Evolutionary conservation across 176 grass and related monocot species (phyloP), one percentile per base, ranked within the genome.

Genomic region (Ampelocalamus luodianensis): DNA sequence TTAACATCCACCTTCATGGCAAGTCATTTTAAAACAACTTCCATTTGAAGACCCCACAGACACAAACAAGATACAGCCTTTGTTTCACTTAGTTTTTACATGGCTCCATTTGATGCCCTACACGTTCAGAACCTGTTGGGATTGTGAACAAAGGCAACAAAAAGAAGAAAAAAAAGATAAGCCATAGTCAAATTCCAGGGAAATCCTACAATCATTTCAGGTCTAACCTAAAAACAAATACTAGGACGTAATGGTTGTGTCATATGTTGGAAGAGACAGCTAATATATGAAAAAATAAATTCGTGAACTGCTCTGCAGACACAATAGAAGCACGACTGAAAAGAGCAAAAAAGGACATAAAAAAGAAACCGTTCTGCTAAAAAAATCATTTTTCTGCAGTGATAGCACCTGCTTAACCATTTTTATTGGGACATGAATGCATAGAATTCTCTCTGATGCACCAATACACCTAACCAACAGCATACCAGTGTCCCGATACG

Each of bases 21-120:
- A 74, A 74, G 10, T 45, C 18, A 66, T 29, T 29, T 23, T 32
- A 62, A 67, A 44, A 74, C 10, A 79, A 63, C 26, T 74, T 20
- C 20, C 16, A 55, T 87, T 42, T 65, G 27, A 53, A 80, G 6
- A 86, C 0, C 2, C 22, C 24, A 46, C 7, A 36, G 16, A 66
- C 17, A 66, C 16, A 87, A 45, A 80, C 27, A 78, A 71, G 75
- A 14, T 4, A 15, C 0, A 6, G 12, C 11, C 36, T 83, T 53
- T 16, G 22, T 65, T 86, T 86, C 34, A 34, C 23, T 76, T 84
- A 34, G 27, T 72, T 51, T 79, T 23, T 22, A 72, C 15, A 62
- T 80, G 56, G 77, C n/a, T 73, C 45, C 2, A 87, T 87, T 74
- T 43, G 44, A 74, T 6, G 51, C 3, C 18, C 10, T 73, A 50